phyloP scores from a whole-genome alignment of 768 basidiomycete genomes.

The Tricholoma matsutake region DNA sequence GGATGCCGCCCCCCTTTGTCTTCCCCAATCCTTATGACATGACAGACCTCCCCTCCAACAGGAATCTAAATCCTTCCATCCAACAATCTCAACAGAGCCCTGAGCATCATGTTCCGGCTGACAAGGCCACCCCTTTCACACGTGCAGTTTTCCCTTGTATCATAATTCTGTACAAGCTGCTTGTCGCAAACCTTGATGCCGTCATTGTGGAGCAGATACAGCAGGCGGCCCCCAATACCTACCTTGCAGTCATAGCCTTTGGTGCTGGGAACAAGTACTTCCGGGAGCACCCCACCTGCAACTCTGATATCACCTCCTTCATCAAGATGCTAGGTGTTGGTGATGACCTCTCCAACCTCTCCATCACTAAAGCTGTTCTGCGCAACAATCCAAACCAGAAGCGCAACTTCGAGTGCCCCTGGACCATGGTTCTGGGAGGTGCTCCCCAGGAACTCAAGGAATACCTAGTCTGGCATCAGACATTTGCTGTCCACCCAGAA shows the following conservation, averaged over 20 bases:
- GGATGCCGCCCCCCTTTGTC: background rate
- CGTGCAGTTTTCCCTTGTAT: background rate
- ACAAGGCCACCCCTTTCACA: constrained; percentile 1
- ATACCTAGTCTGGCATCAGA: constrained; percentile 7
- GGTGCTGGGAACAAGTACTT: constrained; percentile 1
- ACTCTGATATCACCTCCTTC: constrained; percentile 2
- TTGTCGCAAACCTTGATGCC: constrained; percentile 1
- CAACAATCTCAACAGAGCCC: background rate
- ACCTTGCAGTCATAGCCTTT: background rate
- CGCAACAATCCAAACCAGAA: background rate
- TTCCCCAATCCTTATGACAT: background rate
- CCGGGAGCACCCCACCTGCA: background rate
- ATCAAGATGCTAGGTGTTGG: constrained; percentile 1
- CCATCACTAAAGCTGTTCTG: background rate
- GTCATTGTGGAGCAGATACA: background rate
- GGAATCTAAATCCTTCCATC: background rate
- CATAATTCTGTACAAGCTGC: background rate
- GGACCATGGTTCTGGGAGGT: constrained; percentile 1
- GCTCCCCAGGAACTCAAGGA: background rate
- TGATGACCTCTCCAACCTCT: background rate
- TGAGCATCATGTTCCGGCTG: background rate
- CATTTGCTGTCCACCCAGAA: background rate
- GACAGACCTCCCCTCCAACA: background rate
- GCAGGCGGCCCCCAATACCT: background rate
- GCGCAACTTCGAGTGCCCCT: background rate